Conservation (phyloP, 2,329 filamentous ascomycete genomes). For the Fusarium sp. region DNA sequence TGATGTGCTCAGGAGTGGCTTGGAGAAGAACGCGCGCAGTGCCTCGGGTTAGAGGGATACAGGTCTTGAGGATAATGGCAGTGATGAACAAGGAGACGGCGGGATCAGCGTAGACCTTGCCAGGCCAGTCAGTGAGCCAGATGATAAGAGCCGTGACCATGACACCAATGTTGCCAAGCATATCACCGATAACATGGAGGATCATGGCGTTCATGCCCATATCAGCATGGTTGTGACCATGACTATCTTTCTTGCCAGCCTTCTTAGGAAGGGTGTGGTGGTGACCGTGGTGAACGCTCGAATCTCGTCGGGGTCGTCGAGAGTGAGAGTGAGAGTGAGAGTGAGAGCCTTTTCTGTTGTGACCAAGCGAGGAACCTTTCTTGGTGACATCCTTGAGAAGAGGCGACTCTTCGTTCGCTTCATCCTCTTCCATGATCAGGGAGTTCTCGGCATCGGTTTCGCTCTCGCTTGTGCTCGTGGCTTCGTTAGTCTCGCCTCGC, state of each 20-base stretch:
- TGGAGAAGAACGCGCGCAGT: slow-evolving; percentile 92
- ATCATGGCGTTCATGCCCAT: slow-evolving; percentile 95
- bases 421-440: slow-evolving; percentile 57
- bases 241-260: slow-evolving; percentile 70
- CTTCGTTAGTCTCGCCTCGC: slow-evolving; percentile 64
- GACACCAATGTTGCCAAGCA: slow-evolving; percentile 87
- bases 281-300: slow-evolving; percentile 76
- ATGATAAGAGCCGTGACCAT: slow-evolving; percentile 88
- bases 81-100: slow-evolving; percentile 95
- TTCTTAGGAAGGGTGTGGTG: slow-evolving; percentile 84
- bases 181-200: slow-evolving; percentile 83
- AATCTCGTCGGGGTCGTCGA: slow-evolving; percentile 59
- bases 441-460: slow-evolving; percentile 64
- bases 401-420: slow-evolving; percentile 61
- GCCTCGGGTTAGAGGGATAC: slow-evolving; percentile 82
- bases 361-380: slow-evolving; percentile 50
- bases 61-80: slow-evolving; percentile 78
- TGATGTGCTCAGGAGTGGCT: slow-evolving; percentile 90
- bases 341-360: slow-evolving; percentile 36
- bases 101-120: slow-evolving; percentile 90
- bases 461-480: slow-evolving; percentile 62
- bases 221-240: slow-evolving; percentile 84
- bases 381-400: slow-evolving; percentile 60
- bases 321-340: slow-evolving; percentile 42
- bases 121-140: slow-evolving; percentile 87